These are phyloP conservation scores for Wickerhamomyces xylosicus DNA, from an alignment of 805 yeast species.

Conservation along the genomic window DNA sequence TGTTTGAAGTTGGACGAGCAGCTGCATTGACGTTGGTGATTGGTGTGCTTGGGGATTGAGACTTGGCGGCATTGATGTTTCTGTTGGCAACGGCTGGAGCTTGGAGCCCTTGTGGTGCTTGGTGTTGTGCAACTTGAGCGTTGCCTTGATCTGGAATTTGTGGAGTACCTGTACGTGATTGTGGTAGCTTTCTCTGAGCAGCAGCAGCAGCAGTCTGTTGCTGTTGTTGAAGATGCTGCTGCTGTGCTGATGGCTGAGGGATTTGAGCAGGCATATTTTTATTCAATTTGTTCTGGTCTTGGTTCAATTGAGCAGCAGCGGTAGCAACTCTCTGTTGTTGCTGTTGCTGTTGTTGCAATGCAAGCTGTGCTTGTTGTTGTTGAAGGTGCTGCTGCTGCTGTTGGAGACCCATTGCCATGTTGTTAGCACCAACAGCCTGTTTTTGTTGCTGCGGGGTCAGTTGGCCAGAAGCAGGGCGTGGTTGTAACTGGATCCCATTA, in stretches of 20 bases:
- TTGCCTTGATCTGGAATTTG: conserved; percentile 1
- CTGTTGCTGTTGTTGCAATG: conserved; percentile 5
- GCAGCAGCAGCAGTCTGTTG: conserved; percentile 1
- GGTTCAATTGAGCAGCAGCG: no score
- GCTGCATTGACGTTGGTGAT: conserved; percentile 40
- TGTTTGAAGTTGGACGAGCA: conserved; percentile 27
- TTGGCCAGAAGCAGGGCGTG: conserved; percentile 1
- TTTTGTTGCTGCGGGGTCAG: background rate
- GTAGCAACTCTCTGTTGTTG: conserved; percentile 3
- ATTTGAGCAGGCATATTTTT: conserved; percentile 8
- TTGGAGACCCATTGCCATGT: conserved; percentile 6
- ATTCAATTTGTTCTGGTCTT: no score
- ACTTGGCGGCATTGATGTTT: conserved; percentile 10
- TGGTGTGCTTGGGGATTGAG: conserved; percentile 26
- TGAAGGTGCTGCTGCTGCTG: conserved; percentile 16
- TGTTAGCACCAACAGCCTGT: background rate
- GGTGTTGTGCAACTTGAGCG: no score
- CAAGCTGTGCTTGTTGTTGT: conserved; percentile 14
- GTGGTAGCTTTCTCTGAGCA: conserved; percentile 5
- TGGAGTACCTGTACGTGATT: conserved; percentile 14
- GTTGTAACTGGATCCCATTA: background rate
- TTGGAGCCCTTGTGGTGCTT: no score
- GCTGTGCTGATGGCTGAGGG: conserved; percentile 11
- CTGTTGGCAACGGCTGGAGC: background rate
- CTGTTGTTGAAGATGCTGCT: conserved; percentile 5